A percentile compares a stretch with the other conserved stretches of the same genome.
Evolutionary conservation across 371 early-diverging fungal species (phyloP).

Genomic region (Haplosporangium sp.): DNA sequence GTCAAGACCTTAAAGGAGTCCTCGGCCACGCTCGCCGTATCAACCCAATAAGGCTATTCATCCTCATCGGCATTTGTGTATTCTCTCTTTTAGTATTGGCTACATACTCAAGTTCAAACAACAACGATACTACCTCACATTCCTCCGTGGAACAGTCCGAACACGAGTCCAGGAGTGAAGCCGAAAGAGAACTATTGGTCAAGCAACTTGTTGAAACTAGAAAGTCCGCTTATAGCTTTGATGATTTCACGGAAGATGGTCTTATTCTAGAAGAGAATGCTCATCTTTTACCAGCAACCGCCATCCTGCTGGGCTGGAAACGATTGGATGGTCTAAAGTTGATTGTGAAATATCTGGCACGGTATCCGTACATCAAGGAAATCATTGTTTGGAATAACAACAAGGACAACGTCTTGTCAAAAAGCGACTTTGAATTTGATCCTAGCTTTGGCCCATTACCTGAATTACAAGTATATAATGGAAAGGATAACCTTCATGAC

Average conservation of each 20-base stretch:
- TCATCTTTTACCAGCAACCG: slow-evolving; percentile 44
- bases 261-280: slow-evolving; percentile 21
- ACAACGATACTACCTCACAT: too few species aligned
- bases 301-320: slow-evolving; percentile 54
- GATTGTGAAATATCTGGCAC: slow-evolving; percentile 60
- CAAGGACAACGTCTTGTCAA: slow-evolving; percentile 35
- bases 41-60: background rate
- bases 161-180: background rate
- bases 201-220: slow-evolving; percentile 10
- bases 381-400: slow-evolving; percentile 67
- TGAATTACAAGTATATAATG: slow-evolving; percentile 59
- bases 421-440: slow-evolving; percentile 53
- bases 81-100: background rate
- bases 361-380: slow-evolving; percentile 70
- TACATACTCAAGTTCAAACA: background rate
- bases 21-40: background rate
- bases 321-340: slow-evolving; percentile 59
- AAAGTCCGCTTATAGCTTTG: slow-evolving; percentile 33
- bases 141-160: background rate
- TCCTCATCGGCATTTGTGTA: background rate
- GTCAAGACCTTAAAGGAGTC: background rate
- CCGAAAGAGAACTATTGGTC: background rate
- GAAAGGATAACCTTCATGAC: slow-evolving; percentile 63
- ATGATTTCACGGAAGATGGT: slow-evolving; percentile 48
- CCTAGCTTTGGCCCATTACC: slow-evolving; percentile 38